phyloP scores from a whole-genome alignment of 1,284 basidiomycete genomes.

The Cutaneotrichosporon cavernicola region DNA sequence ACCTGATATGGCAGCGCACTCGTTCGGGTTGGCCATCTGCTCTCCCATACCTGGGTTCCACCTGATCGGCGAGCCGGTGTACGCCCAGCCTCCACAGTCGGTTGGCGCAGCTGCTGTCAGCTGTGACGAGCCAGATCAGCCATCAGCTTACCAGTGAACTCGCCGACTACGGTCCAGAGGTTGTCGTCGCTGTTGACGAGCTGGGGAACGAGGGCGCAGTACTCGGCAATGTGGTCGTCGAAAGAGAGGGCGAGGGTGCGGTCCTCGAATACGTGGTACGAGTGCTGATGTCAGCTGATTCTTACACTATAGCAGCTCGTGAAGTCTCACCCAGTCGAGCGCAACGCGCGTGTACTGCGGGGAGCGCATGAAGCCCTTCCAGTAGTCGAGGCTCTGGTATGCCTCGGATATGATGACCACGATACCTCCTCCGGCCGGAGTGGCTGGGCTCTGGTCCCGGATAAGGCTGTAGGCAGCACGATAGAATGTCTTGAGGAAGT shows the following conservation, averaged over 20 bases:
- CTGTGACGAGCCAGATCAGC: background rate
- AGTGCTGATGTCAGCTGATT: background rate
- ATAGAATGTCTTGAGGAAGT: slow-evolving; percentile 57
- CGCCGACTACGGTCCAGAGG: slow-evolving; percentile 81
- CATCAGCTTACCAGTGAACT: slow-evolving; percentile 64
- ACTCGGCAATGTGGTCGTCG: slow-evolving; percentile 31
- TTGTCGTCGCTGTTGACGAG: slow-evolving; percentile 35
- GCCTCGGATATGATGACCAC: slow-evolving; percentile 64
- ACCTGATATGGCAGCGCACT: slow-evolving; percentile 57
- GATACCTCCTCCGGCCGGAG: background rate
- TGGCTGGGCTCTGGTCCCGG: slow-evolving; percentile 10
- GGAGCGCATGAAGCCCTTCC: slow-evolving; percentile 67
- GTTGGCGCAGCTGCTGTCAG: slow-evolving; percentile 11
- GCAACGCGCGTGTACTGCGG: slow-evolving; percentile 38
- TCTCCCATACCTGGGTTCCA: slow-evolving; percentile 65
- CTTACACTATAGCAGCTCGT: background rate
- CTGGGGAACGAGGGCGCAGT: background rate
- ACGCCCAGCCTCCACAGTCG: slow-evolving; percentile 81
- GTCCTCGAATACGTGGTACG: slow-evolving; percentile 36
- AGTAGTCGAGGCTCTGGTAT: slow-evolving; percentile 72
- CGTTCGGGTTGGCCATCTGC: slow-evolving; percentile 6
- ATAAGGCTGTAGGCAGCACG: slow-evolving; percentile 11
- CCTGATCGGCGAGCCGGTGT: slow-evolving; percentile 70
- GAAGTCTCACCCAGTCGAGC: slow-evolving; percentile 18
- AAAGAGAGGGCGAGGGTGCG: slow-evolving; percentile 38